Percentiles rank a stretch among this genome's conserved stretches.
Conservation (phyloP, 208 protist genomes). For the Acanthamoeba triangularis region DNA sequence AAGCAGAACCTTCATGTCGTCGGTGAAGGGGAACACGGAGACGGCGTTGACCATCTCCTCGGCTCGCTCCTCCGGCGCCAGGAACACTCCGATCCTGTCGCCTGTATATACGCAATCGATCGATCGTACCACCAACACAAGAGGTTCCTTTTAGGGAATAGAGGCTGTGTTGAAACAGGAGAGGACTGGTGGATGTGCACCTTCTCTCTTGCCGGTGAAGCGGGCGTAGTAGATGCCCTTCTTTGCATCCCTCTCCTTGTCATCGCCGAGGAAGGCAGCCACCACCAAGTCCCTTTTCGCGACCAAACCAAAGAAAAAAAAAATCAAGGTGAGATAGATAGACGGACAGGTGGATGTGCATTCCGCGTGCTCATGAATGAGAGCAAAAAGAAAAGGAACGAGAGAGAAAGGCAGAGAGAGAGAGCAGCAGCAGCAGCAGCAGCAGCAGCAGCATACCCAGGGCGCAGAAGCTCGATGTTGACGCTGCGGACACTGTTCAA, state of each 20-base stretch:
- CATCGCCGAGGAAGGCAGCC: constrained; percentile 37
- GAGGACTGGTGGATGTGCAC: neutral
- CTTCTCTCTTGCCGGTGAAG: constrained; percentile 4
- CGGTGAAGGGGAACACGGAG: constrained; percentile 38
- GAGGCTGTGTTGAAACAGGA: neutral
- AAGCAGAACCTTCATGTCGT: neutral
- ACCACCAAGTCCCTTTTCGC: neutral
- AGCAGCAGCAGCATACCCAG: neutral
- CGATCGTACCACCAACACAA: no score
- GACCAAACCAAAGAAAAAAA: no score
- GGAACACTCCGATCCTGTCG: constrained; percentile 32
- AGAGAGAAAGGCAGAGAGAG: neutral
- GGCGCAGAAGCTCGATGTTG: constrained; percentile 29
- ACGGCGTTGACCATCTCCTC: constrained; percentile 42
- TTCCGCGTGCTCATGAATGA: neutral
- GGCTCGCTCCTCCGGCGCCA: constrained; percentile 35
- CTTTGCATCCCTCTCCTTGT: constrained; percentile 20
- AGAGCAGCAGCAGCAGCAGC: neutral
- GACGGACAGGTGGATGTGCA: no score
- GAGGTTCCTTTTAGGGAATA: no score
- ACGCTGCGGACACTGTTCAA: constrained; percentile 35
- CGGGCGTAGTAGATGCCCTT: constrained; percentile 41
- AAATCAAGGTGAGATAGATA: no score
- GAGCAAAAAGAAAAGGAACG: neutral
- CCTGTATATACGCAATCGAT: neutral